Evolutionary conservation across 2,329 filamentous ascomycete species (phyloP).

Genomic region (Torrubiella hemipterigena): DNA sequence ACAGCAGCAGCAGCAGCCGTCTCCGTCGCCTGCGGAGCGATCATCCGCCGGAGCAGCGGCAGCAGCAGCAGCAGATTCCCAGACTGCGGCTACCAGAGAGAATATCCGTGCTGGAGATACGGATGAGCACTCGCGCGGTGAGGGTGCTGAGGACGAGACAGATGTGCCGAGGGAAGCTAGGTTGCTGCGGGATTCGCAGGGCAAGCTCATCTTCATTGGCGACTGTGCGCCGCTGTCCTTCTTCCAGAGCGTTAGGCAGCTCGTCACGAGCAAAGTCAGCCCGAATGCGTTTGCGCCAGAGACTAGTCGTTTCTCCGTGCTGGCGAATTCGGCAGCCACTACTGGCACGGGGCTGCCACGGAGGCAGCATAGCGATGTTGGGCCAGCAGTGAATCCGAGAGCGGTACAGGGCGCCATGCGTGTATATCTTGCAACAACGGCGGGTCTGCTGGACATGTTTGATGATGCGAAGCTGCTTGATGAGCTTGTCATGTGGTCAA

Average conservation of each 20-base stretch:
- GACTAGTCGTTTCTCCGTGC: slow-evolving; percentile 34
- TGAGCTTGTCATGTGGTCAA: slow-evolving; percentile 30
- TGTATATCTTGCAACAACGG: slow-evolving; percentile 26
- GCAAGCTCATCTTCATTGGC: slow-evolving; percentile 42
- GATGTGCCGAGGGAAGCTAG: slow-evolving; percentile 42
- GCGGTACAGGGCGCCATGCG: slow-evolving; percentile 18
- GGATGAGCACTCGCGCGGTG: neutral
- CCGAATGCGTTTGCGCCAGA: slow-evolving; percentile 38
- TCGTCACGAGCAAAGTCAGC: slow-evolving; percentile 36
- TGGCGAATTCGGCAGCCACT: slow-evolving; percentile 28
- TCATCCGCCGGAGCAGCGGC: too few relatives aligned
- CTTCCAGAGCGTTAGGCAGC: slow-evolving; percentile 40
- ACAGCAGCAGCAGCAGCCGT: neutral
- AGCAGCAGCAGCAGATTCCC: slow-evolving; percentile 4
- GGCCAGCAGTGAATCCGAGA: slow-evolving; percentile 15
- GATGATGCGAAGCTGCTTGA: slow-evolving; percentile 24
- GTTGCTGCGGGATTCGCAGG: slow-evolving; percentile 37
- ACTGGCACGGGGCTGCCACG: neutral
- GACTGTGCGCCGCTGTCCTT: slow-evolving; percentile 44
- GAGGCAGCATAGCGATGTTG: slow-evolving; percentile 6
- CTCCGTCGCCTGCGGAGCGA: too few relatives aligned
- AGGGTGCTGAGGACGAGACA: slow-evolving; percentile 33
- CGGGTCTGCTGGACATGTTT: slow-evolving; percentile 37
- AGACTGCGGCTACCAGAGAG: too few relatives aligned
- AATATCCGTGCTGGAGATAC: too few relatives aligned